A percentile compares a stretch with the other conserved stretches of the same genome.
phyloP scores from a whole-genome alignment of 306 rosid genomes.

The Castanea sativa region DNA sequence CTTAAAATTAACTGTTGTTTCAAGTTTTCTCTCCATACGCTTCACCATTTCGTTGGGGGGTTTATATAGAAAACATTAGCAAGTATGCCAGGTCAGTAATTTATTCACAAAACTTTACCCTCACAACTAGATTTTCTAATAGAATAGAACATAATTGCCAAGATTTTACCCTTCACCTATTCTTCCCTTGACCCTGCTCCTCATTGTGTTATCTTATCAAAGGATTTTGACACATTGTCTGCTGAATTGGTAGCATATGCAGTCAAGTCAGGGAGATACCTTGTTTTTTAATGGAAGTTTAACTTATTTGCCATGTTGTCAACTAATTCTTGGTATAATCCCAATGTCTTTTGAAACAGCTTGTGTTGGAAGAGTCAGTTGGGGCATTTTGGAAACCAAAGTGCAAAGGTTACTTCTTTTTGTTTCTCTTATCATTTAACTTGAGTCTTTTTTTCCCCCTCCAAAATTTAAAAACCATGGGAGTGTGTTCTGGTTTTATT shows the following conservation, averaged over 20 bases:
- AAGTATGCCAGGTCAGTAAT: neutral
- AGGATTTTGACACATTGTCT: neutral
- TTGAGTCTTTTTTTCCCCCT: neutral
- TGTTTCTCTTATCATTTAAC: neutral
- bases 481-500: neutral
- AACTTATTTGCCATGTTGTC: neutral
- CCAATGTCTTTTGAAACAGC: neutral
- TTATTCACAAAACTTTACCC: neutral
- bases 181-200: neutral
- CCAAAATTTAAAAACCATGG: neutral
- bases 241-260: neutral
- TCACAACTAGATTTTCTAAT: neutral
- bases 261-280: neutral
- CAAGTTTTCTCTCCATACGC: neutral
- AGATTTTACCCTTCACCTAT: neutral
- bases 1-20: neutral
- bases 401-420: neutral
- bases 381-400: neutral
- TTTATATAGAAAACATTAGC: neutral
- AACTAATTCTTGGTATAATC: neutral
- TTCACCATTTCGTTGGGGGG: neutral
- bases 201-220: neutral
- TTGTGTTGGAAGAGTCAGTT: neutral
- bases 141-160: neutral
- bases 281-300: neutral